Conservation (phyloP, 2,329 filamentous ascomycete species). For the Didymella sp. region DNA sequence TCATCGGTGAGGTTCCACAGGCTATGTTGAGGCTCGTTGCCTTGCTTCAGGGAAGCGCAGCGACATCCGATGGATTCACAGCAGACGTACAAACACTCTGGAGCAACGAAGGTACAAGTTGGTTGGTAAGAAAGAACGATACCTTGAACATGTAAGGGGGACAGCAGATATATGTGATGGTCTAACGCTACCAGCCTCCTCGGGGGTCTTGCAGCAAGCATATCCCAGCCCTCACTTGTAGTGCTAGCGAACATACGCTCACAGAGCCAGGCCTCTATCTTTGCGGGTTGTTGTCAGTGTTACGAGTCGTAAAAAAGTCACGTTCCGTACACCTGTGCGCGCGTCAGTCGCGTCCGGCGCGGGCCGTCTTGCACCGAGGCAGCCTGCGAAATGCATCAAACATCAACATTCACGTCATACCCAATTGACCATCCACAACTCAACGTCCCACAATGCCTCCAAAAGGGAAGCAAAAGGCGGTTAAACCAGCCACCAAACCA, state of each 20-base stretch:
- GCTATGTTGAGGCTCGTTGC: slow-evolving; percentile 1
- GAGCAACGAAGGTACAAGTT: neutral
- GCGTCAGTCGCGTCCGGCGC: slow-evolving; percentile 12
- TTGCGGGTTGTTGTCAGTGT: neutral
- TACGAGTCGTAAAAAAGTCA: neutral
- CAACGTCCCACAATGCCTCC: slow-evolving; percentile 25
- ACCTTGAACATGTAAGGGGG: neutral
- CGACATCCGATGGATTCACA: neutral
- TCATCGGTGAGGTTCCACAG: slow-evolving; percentile 1
- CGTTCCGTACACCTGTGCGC: neutral
- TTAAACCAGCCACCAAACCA: slow-evolving; percentile 22
- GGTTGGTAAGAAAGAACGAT: neutral
- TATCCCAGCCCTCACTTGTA: slow-evolving; percentile 4
- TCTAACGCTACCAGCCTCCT: slow-evolving; percentile 3
- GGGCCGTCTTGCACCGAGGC: slow-evolving; percentile 13
- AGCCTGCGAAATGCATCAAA: neutral
- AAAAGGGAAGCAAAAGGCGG: slow-evolving; percentile 28
- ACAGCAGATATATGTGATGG: slow-evolving; percentile 3
- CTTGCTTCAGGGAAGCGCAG: neutral
- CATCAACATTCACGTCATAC: slow-evolving; percentile 20
- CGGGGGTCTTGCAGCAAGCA: neutral
- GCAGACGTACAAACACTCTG: neutral
- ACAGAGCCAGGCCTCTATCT: neutral
- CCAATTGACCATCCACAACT: neutral
- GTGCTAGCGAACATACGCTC: neutral